Conservation (phyloP, 2,329 filamentous ascomycete genomes). For the Penicillium rolfsii region DNA sequence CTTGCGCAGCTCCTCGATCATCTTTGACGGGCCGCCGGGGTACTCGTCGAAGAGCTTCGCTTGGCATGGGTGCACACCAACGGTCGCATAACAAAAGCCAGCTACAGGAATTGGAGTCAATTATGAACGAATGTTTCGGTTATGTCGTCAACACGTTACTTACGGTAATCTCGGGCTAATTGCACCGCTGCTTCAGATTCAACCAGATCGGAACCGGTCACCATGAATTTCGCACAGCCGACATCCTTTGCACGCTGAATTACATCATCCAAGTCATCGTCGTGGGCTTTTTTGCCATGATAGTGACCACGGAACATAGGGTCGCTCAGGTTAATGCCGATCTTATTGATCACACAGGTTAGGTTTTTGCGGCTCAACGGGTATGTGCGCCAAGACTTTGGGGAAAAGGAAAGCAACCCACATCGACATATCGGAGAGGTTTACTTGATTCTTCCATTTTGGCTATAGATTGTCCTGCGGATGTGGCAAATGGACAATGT, state of each 20-base stretch:
- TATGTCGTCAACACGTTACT: conserved; percentile 31
- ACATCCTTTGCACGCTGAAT: conserved; percentile 75
- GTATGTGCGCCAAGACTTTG: not conserved
- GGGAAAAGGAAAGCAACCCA: conserved; percentile 33
- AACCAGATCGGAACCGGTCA: conserved; percentile 84
- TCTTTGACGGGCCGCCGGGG: conserved; percentile 47
- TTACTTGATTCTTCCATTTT: conserved; percentile 42
- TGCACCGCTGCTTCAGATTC: conserved; percentile 76
- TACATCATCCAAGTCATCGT: conserved; percentile 61
- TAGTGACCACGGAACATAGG: conserved; percentile 85
- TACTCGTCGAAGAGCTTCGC: conserved; percentile 74
- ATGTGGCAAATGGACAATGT: conserved; percentile 19
- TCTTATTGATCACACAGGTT: conserved; percentile 45
- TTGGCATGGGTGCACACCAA: conserved; percentile 91
- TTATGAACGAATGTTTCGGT: not conserved
- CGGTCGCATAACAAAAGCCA: conserved; percentile 81
- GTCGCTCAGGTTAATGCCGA: conserved; percentile 96
- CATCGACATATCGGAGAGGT: conserved; percentile 53
- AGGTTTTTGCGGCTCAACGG: not conserved
- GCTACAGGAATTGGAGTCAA: conserved; percentile 52
- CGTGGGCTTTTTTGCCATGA: conserved; percentile 70
- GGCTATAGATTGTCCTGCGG: conserved; percentile 9
- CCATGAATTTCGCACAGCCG: conserved; percentile 86
- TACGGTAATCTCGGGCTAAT: conserved; percentile 74
- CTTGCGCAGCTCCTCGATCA: conserved; percentile 62